Evolutionary conservation across 805 yeast genomes (phyloP).

Genomic region (Kodamaea hsintzibuensis): DNA sequence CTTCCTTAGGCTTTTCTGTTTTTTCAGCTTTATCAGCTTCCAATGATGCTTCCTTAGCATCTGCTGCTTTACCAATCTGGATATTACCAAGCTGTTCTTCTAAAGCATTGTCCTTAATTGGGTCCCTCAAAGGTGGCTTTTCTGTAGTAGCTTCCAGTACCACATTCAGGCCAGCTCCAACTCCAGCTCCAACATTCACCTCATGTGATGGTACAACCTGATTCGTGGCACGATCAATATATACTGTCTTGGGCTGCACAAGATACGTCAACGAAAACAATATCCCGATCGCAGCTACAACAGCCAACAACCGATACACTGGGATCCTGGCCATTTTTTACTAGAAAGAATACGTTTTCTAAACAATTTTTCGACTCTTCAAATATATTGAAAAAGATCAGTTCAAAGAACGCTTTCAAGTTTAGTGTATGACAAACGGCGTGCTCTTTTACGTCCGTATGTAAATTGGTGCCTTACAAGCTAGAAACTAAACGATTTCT

Average conservation of each 20-base stretch:
- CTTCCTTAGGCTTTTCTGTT: slow-evolving; percentile 10
- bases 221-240: slow-evolving; percentile 18
- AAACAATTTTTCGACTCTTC: not conserved
- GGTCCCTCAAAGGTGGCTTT: not conserved
- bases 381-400: too few relatives aligned
- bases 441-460: not conserved
- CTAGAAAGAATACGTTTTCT: not conserved
- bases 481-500: not conserved
- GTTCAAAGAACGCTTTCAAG: not conserved
- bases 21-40: slow-evolving; percentile 10
- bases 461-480: not conserved
- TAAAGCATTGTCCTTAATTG: slow-evolving; percentile 11
- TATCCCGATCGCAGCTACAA: slow-evolving; percentile 10
- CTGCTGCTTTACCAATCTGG: slow-evolving; percentile 4
- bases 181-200: not conserved
- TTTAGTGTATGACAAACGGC: not conserved
- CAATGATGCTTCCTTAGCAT: slow-evolving; percentile 7
- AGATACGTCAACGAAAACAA: slow-evolving; percentile 10
- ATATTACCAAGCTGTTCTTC: slow-evolving; percentile 4
- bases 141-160: not conserved
- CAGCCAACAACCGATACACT: slow-evolving; percentile 6
- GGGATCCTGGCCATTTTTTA: slow-evolving; percentile 10
- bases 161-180: not conserved
- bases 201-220: slow-evolving; percentile 5
- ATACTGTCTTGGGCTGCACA: slow-evolving; percentile 11